Evolutionary conservation across 768 basidiomycete genomes (phyloP).

Genomic region (Amanita exitialis): DNA sequence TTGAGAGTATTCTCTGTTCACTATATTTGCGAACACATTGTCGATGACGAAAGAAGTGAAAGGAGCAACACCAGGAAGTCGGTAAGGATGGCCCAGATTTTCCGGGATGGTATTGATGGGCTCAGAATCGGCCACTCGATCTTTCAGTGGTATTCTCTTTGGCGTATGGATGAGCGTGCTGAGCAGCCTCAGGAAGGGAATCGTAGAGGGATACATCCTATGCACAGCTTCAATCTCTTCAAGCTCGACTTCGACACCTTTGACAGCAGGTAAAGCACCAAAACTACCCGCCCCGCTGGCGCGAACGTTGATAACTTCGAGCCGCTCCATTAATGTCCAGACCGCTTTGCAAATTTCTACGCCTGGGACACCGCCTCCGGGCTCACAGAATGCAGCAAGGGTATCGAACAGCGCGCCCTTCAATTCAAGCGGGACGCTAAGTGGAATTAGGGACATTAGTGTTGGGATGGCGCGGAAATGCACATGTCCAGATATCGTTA

Average conservation of each 20-base stretch:
- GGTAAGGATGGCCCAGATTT: conserved; percentile 68
- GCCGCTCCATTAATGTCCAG: conserved; percentile 77
- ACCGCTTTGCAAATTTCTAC: conserved; percentile 76
- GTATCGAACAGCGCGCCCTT: conserved; percentile 82
- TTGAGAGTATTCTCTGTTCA: conserved; percentile 62
- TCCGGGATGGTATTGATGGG: conserved; percentile 73
- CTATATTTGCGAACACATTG: conserved; percentile 74
- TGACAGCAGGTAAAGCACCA: conserved; percentile 43
- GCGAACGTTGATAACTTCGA: conserved; percentile 76
- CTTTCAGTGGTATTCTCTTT: conserved; percentile 56
- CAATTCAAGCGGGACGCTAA: conserved; percentile 80
- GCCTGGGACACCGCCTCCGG: conserved; percentile 63
- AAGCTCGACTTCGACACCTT: conserved; percentile 79
- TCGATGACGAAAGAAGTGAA: conserved; percentile 85
- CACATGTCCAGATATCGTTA: conserved; percentile 64
- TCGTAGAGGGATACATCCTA: conserved; percentile 78
- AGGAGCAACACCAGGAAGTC: conserved; percentile 71
- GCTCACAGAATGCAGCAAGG: conserved; percentile 72
- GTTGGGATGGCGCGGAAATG: conserved; percentile 79
- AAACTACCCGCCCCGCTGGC: conserved; percentile 26
- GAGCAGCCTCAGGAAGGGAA: conserved; percentile 79
- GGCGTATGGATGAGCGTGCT: conserved; percentile 77
- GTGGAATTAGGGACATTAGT: conserved; percentile 66
- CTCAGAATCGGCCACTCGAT: conserved; percentile 47
- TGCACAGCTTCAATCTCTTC: conserved; percentile 79